Evolutionary conservation across 2,329 filamentous ascomycete species (phyloP).

Genomic region (Stagonosporopsis vannaccii): DNA sequence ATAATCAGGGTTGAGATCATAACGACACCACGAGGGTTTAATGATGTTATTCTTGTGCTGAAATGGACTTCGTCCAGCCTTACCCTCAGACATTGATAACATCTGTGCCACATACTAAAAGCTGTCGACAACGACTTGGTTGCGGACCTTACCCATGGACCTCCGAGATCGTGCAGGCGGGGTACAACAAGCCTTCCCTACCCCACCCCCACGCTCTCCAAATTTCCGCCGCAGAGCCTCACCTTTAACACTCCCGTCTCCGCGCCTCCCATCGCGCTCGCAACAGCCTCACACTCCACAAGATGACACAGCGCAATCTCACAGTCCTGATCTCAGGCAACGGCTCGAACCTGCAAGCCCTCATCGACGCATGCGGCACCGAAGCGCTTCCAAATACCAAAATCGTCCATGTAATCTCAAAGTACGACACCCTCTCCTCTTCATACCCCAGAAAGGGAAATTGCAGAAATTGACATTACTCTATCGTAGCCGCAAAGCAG

Average conservation of each 20-base stretch:
- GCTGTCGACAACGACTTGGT: neutral
- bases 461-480: neutral
- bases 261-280: neutral
- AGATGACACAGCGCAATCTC: constrained; percentile 56
- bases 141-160: neutral
- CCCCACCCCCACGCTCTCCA: neutral
- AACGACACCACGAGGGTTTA: neutral
- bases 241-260: neutral
- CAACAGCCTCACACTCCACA: neutral
- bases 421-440: constrained; percentile 28
- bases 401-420: constrained; percentile 69
- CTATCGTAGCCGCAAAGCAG: constrained; percentile 57
- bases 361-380: constrained; percentile 67
- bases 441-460: neutral
- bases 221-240: neutral
- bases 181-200: neutral
- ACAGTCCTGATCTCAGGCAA: constrained; percentile 68
- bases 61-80: neutral
- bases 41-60: neutral
- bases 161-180: neutral
- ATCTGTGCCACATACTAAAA: neutral
- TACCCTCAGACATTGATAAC: no score
- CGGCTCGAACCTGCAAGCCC: constrained; percentile 80
- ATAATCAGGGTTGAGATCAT: no score
- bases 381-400: constrained; percentile 58